Evolutionary conservation across 169 alveolate genomes (phyloP).

Genomic region (Eimeria necatrix): DNA sequence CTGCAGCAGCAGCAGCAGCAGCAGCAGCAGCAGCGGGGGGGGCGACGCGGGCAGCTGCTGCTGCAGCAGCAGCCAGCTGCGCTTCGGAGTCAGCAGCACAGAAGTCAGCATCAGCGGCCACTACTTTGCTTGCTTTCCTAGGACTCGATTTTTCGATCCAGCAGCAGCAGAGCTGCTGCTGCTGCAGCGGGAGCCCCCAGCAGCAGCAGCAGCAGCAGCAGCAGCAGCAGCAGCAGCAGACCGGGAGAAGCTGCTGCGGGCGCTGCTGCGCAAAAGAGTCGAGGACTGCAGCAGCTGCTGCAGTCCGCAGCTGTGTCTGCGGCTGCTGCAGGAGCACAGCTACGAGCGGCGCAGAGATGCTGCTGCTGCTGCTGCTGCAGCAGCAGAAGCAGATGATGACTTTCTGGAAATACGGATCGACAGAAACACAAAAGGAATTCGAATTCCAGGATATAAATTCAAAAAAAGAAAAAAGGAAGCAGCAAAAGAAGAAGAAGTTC

Average conservation of each 20-base stretch:
- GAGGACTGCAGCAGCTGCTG: neutral
- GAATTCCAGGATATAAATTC: neutral
- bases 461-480: neutral
- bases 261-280: neutral
- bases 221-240: neutral
- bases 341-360: too few relatives aligned
- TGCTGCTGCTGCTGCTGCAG: neutral
- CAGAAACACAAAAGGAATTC: slow-evolving; percentile 4
- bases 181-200: too few relatives aligned
- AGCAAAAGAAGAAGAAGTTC: neutral
- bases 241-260: neutral
- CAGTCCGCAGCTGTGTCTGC: neutral
- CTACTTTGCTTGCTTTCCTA: slow-evolving; percentile 92
- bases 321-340: slow-evolving; percentile 1
- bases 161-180: slow-evolving; percentile 68
- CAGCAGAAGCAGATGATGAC: neutral
- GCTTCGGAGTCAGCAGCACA: slow-evolving; percentile 90
- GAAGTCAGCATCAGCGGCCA: slow-evolving; percentile 94
- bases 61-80: slow-evolving; percentile 67
- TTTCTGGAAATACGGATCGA: neutral
- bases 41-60: slow-evolving; percentile 84
- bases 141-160: slow-evolving; percentile 89
- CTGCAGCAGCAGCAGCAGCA: slow-evolving; percentile 43
- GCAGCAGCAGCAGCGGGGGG: too few relatives aligned
- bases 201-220: neutral